A percentile compares a stretch with the other conserved stretches of the same genome.
Evolutionary conservation across 1,139 yeast species (phyloP).

Genomic region (Tardiomyces blankii): DNA sequence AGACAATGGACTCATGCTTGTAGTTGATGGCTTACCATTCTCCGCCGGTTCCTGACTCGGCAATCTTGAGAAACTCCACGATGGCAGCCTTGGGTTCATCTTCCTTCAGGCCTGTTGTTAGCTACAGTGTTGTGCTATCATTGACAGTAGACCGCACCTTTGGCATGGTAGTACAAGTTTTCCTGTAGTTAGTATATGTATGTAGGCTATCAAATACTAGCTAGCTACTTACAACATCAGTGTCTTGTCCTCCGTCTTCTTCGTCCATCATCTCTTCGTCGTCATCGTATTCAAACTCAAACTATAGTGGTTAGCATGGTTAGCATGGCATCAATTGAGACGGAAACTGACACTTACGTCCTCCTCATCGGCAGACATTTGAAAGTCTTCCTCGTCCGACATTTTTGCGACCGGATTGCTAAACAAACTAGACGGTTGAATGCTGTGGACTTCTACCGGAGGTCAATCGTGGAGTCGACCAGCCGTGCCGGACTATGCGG

Average conservation of each 20-base stretch:
- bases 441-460: no score
- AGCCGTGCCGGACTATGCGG: no score
- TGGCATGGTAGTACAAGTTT: conserved; percentile 50
- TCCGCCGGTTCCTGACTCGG: not conserved
- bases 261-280: conserved; percentile 17
- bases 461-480: no score
- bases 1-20: conserved; percentile 26
- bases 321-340: conserved; percentile 5
- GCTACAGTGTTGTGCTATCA: not conserved
- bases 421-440: no score
- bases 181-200: conserved; percentile 21
- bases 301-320: conserved; percentile 4
- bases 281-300: conserved; percentile 14
- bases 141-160: conserved; percentile 13
- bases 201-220: not conserved
- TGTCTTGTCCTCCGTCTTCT: conserved; percentile 14
- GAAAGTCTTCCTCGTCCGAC: conserved; percentile 9
- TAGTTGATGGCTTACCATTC: no score
- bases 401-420: conserved; percentile 3
- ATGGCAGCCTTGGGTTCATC: conserved; percentile 43
- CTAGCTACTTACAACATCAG: conserved; percentile 13
- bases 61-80: conserved; percentile 25
- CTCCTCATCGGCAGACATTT: conserved; percentile 12
- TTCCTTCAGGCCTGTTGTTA: conserved; percentile 24
- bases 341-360: conserved; percentile 7